phyloP scores from a whole-genome alignment of 1,284 basidiomycete genomes.

The Fistulina hepatica region DNA sequence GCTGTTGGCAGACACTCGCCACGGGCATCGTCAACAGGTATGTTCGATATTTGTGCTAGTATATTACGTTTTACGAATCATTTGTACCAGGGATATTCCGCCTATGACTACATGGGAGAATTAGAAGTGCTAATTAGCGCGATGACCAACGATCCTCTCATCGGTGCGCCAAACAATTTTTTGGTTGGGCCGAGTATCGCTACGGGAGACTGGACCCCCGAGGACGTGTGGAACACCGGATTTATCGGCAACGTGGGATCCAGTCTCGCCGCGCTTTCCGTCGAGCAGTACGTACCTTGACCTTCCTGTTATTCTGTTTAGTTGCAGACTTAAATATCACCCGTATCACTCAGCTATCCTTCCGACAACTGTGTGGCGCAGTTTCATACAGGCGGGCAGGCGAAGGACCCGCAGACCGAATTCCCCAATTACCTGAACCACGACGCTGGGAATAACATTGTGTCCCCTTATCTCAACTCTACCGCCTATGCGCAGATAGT shows the following conservation, averaged over 20 bases:
- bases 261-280: constrained; percentile 10
- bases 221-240: constrained; percentile 34
- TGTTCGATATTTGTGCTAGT: constrained; percentile 38
- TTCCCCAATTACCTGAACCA: constrained; percentile 54
- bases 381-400: too few species aligned
- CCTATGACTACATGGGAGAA: constrained; percentile 11
- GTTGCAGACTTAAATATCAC: constrained; percentile 13
- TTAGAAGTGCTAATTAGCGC: constrained; percentile 16
- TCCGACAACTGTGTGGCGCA: constrained; percentile 12
- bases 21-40: constrained; percentile 23
- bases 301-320: constrained; percentile 6
- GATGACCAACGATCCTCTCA: constrained; percentile 26
- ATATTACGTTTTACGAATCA: constrained; percentile 31
- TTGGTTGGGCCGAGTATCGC: constrained; percentile 43
- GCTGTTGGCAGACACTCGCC: too few species aligned
- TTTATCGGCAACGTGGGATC: constrained; percentile 20
- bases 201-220: constrained; percentile 30
- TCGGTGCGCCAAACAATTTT: constrained; percentile 21
- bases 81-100: constrained; percentile 24
- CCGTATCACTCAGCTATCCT: constrained; percentile 7
- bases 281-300: constrained; percentile 19
- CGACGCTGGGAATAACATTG: constrained; percentile 33
- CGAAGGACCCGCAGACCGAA: constrained; percentile 37
- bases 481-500: constrained; percentile 32
- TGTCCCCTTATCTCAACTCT: constrained; percentile 40